These are phyloP conservation scores for Sarocladiaceae sp. DNA, from an alignment of 2,329 filamentous ascomycete genomes.

Conservation along the genomic window DNA sequence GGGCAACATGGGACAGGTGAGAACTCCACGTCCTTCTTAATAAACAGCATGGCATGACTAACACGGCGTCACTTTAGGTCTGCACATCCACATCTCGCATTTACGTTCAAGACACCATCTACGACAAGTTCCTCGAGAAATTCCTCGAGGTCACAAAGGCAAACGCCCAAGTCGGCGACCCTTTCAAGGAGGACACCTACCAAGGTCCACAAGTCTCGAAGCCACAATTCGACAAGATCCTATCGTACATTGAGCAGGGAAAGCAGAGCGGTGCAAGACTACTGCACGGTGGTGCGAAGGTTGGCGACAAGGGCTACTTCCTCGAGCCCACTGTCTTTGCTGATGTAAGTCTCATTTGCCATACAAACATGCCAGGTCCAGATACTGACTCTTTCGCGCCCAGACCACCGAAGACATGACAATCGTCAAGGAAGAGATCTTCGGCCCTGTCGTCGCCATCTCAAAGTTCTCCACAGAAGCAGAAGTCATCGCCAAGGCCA, in stretches of 20 bases:
- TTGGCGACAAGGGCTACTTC: slow-evolving; percentile 20
- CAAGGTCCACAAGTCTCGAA: slow-evolving; percentile 44
- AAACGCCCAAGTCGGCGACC: slow-evolving; percentile 35
- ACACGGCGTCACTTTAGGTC: too few species aligned
- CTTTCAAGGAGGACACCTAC: slow-evolving; percentile 23
- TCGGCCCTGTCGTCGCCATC: slow-evolving; percentile 46
- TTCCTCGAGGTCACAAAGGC: slow-evolving; percentile 58
- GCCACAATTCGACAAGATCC: slow-evolving; percentile 57
- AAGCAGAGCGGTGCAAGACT: slow-evolving; percentile 25
- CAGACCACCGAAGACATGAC: slow-evolving; percentile 16
- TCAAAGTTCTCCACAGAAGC: slow-evolving; percentile 42
- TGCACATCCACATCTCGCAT: slow-evolving; percentile 56
- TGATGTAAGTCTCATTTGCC: slow-evolving; percentile 21
- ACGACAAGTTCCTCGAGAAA: slow-evolving; percentile 55
- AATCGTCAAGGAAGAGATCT: slow-evolving; percentile 40
- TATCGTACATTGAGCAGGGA: slow-evolving; percentile 54
- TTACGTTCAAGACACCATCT: slow-evolving; percentile 52
- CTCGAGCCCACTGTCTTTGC: slow-evolving; percentile 20
- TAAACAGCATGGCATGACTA: too few species aligned
- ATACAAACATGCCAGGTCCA: not conserved
- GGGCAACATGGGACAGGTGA: slow-evolving; percentile 54
- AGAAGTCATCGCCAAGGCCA: slow-evolving; percentile 35
- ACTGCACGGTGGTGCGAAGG: slow-evolving; percentile 27
- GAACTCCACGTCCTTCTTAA: too few species aligned
- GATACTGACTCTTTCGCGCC: not conserved